Base-by-base conservation (phyloP, 441 rosid species). In the Macaranga tanarius region DNA sequence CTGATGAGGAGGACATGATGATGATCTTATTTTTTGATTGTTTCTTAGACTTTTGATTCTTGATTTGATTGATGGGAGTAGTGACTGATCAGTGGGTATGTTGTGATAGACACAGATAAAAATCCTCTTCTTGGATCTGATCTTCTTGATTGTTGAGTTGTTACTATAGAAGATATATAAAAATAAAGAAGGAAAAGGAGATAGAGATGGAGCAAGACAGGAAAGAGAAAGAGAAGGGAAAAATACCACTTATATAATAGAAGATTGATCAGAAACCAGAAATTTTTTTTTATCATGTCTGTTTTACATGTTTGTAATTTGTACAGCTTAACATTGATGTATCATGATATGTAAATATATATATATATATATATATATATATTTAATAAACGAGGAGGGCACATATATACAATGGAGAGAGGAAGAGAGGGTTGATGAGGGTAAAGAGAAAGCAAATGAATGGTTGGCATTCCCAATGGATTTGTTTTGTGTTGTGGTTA, bases 31-130 rank as follows among this genome's bases (percentile, higher is more conserved):
- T 86, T 86, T 83, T 81, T 83, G 91, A 86, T 82, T 88, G 1
- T 57, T 57, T 52, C 23, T 68, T 26, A 23, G 23, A 17, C 9
- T 75, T 67, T 79, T 59, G 77, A 67, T 65, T 61, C 79, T 74
- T 79, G 88, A 88, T 83, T 83, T 84, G 93, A 87, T 84, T 88
- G 96, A 90, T 87, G 80, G 80, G 89, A 80, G 73, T 31, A 50
- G 71, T 83, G 89, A 84, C 89, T 75, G 84, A 86, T 80, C 88
- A 84, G 81, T 70, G 83, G 85, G 81, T 74, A 26, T 52, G 40
- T 48, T 79, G 60, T 82, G 85, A 83, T 78, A 62, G 86, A 77
- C 76, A 77, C 76, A 75, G 66, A 71, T 70, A 76, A 74, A 17
- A 70, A 79, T 80, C 83, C 78, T 79, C 83, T 80, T 82, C 87